These are phyloP conservation scores for Mortierella sp. DNA, from an alignment of 371 early-diverging fungal genomes.

Conservation along the genomic window DNA sequence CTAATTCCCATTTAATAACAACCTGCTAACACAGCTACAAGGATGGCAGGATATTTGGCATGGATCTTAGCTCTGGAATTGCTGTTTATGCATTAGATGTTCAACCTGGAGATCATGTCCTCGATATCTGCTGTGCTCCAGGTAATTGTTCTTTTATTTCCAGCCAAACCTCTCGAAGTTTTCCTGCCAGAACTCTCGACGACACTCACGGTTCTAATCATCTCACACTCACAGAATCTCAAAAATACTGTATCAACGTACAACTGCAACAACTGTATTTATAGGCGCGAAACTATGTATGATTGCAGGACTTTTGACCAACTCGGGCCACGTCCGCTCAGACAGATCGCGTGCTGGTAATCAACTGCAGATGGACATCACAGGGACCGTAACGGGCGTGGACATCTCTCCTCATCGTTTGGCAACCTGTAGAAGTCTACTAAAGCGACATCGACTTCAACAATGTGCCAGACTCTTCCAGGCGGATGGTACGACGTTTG, in stretches of 20 bases:
- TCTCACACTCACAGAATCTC: neutral
- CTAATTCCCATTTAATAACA: neutral
- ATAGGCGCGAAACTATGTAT: slow-evolving; percentile 87
- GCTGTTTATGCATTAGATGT: slow-evolving; percentile 73
- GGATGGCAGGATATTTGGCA: slow-evolving; percentile 74
- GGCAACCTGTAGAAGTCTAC: slow-evolving; percentile 73
- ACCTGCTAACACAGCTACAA: slow-evolving; percentile 20
- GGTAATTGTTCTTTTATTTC: slow-evolving; percentile 41
- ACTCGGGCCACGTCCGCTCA: slow-evolving; percentile 49
- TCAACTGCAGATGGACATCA: slow-evolving; percentile 36
- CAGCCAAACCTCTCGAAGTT: too few relatives aligned
- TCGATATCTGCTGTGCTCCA: slow-evolving; percentile 84
- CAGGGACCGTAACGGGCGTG: slow-evolving; percentile 92
- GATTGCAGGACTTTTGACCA: slow-evolving; percentile 75
- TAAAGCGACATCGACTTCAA: slow-evolving; percentile 74
- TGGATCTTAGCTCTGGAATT: slow-evolving; percentile 87
- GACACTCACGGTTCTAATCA: too few relatives aligned
- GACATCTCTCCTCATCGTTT: slow-evolving; percentile 84
- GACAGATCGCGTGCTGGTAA: slow-evolving; percentile 30
- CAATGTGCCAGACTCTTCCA: slow-evolving; percentile 71
- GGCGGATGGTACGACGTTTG: slow-evolving; percentile 88
- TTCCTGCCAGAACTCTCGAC: too few relatives aligned
- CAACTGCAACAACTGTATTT: too few relatives aligned
- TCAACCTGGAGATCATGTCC: slow-evolving; percentile 75
- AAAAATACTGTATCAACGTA: too few relatives aligned